A percentile compares a stretch with the other conserved stretches of the same genome.
These are phyloP conservation scores for Hanseniaspora lachancei DNA, from an alignment of 805 yeast genomes.

Conservation along the genomic window DNA sequence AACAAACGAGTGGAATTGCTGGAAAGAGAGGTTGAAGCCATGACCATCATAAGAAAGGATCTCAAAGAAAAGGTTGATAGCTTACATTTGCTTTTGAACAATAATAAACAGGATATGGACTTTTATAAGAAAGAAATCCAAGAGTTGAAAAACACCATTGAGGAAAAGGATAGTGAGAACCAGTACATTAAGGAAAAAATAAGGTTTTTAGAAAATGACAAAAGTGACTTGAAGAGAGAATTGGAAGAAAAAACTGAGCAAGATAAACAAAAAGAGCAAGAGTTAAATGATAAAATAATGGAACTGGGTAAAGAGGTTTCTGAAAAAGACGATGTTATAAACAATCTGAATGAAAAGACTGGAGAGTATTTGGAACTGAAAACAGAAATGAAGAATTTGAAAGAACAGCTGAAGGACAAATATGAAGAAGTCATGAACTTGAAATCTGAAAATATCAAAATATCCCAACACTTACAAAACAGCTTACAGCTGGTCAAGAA, in stretches of 20 bases:
- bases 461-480: constrained; percentile 91
- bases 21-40: constrained; percentile 30
- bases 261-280: constrained; percentile 18
- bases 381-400: constrained; percentile 18
- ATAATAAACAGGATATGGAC: constrained; percentile 24
- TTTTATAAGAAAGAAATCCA: constrained; percentile 28
- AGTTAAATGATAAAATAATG: constrained; percentile 19
- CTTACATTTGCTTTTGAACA: constrained; percentile 28
- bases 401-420: constrained; percentile 22
- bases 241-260: constrained; percentile 26
- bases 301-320: constrained; percentile 20
- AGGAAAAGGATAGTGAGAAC: constrained; percentile 13
- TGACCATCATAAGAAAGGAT: constrained; percentile 15
- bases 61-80: constrained; percentile 27
- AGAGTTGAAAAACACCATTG: constrained; percentile 26
- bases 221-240: constrained; percentile 29
- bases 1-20: constrained; percentile 24
- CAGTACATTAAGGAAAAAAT: constrained; percentile 1
- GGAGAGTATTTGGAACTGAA: constrained; percentile 21
- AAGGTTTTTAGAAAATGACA: constrained; percentile 13
- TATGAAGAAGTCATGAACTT: constrained; percentile 47
- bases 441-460: constrained; percentile 78
- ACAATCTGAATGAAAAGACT: constrained; percentile 4
- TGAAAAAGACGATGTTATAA: constrained; percentile 15
- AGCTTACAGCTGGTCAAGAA: constrained; percentile 74